Evolutionary conservation across 257 asterid genomes (phyloP).

Genomic region (Solanum paucissectum): DNA sequence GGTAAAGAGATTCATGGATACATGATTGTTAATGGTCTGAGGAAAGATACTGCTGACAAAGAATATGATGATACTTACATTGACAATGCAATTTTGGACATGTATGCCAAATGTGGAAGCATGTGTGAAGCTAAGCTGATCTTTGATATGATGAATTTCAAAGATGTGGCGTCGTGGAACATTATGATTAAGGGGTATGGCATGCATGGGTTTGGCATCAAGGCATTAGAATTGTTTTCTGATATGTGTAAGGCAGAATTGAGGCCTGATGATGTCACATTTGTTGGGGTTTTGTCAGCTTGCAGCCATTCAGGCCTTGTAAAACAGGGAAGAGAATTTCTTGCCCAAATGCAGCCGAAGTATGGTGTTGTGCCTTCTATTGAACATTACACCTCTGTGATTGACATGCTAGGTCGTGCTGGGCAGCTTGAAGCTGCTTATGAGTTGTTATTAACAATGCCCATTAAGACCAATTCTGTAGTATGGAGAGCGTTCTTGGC

Average conservation of each 20-base stretch:
- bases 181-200: constrained; percentile 85
- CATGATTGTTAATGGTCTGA: constrained; percentile 38
- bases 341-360: constrained; percentile 41
- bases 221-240: constrained; percentile 56
- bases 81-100: constrained; percentile 70
- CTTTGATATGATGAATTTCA: constrained; percentile 40
- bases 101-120: constrained; percentile 84
- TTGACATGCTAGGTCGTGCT: constrained; percentile 88
- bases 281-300: constrained; percentile 68
- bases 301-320: constrained; percentile 75
- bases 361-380: constrained; percentile 50
- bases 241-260: constrained; percentile 42
- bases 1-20: constrained; percentile 68
- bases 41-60: constrained; percentile 4
- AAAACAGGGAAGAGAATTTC: constrained; percentile 40
- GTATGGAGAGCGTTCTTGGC: constrained; percentile 76
- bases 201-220: constrained; percentile 57
- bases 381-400: constrained; percentile 67
- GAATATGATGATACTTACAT: constrained; percentile 19
- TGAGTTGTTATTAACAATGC: constrained; percentile 48
- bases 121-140: constrained; percentile 52
- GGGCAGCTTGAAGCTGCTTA: constrained; percentile 61
- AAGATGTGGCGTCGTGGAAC: constrained; percentile 83
- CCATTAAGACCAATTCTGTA: constrained; percentile 54
- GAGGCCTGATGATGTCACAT: constrained; percentile 66